These are phyloP conservation scores for Pyrrhoderma noxium DNA, from an alignment of 1,284 basidiomycete species.

Conservation along the genomic window DNA sequence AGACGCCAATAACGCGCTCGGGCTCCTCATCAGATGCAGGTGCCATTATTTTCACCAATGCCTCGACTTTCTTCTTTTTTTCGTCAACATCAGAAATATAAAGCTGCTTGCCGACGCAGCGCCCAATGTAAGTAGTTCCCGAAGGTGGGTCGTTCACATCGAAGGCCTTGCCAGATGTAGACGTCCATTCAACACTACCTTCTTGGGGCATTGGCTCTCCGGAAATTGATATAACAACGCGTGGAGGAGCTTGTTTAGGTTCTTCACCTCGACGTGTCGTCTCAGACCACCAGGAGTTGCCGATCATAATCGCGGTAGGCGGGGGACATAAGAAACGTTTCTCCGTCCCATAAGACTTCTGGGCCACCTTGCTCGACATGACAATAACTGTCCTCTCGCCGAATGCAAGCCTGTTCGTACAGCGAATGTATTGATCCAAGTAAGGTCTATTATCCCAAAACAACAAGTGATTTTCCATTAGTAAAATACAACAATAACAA, in stretches of 20 bases:
- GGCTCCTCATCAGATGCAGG: slow-evolving; percentile 72
- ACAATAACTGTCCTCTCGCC: slow-evolving; percentile 93
- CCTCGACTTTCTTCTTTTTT: slow-evolving; percentile 88
- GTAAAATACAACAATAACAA: not conserved
- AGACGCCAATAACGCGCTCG: slow-evolving; percentile 76
- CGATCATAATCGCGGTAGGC: slow-evolving; percentile 90
- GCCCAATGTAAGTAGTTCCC: slow-evolving; percentile 76
- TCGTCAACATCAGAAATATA: slow-evolving; percentile 88
- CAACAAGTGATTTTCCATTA: slow-evolving; percentile 3
- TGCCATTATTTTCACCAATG: slow-evolving; percentile 82
- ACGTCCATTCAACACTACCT: slow-evolving; percentile 79
- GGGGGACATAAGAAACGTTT: slow-evolving; percentile 96
- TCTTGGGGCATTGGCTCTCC: slow-evolving; percentile 81
- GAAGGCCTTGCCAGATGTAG: slow-evolving; percentile 73
- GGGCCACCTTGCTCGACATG: slow-evolving; percentile 94
- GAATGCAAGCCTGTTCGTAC: slow-evolving; percentile 80
- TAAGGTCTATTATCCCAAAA: slow-evolving; percentile 47
- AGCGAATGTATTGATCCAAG: slow-evolving; percentile 77
- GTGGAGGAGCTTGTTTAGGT: slow-evolving; percentile 68
- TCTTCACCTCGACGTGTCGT: slow-evolving; percentile 65
- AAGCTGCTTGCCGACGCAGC: slow-evolving; percentile 84
- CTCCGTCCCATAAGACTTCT: slow-evolving; percentile 95
- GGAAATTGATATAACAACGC: slow-evolving; percentile 86
- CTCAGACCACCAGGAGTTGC: slow-evolving; percentile 91
- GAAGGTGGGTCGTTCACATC: slow-evolving; percentile 74